These are phyloP conservation scores for Fusarium sp. DNA, from an alignment of 2,329 filamentous ascomycete species.

Conservation along the genomic window DNA sequence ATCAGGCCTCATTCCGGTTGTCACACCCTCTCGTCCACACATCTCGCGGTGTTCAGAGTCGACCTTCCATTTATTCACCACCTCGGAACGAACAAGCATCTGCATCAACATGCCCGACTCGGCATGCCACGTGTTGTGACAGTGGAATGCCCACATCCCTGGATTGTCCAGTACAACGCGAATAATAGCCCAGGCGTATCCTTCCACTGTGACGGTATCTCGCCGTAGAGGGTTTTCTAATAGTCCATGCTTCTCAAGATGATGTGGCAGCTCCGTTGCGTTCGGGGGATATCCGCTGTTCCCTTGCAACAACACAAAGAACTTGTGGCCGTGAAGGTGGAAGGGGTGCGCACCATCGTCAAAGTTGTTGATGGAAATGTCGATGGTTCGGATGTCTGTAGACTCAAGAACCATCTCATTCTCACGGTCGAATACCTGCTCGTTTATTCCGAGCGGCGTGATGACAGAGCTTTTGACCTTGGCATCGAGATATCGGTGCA, in stretches of 20 bases:
- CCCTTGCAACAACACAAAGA: slow-evolving; percentile 62
- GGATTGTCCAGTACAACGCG: slow-evolving; percentile 71
- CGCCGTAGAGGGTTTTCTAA: slow-evolving; percentile 54
- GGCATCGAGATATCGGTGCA: slow-evolving; percentile 55
- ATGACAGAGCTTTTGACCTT: slow-evolving; percentile 29
- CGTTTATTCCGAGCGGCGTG: slow-evolving; percentile 48
- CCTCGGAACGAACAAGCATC: slow-evolving; percentile 58
- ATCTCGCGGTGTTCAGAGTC: slow-evolving; percentile 43
- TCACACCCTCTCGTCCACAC: slow-evolving; percentile 51
- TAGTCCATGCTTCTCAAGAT: slow-evolving; percentile 45
- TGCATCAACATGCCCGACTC: slow-evolving; percentile 74
- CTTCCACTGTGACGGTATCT: slow-evolving; percentile 66
- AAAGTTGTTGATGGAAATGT: slow-evolving; percentile 72
- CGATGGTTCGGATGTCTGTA: slow-evolving; percentile 67
- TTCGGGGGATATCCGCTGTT: slow-evolving; percentile 55
- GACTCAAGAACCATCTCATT: slow-evolving; percentile 65
- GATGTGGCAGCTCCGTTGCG: slow-evolving; percentile 40
- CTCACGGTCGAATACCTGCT: slow-evolving; percentile 47
- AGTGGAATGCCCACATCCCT: slow-evolving; percentile 72
- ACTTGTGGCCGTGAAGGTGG: slow-evolving; percentile 74
- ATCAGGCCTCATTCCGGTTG: slow-evolving; percentile 52
- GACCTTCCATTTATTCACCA: slow-evolving; percentile 48
- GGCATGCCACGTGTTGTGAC: slow-evolving; percentile 72
- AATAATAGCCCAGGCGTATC: slow-evolving; percentile 69
- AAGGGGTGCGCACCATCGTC: slow-evolving; percentile 64